A percentile compares a stretch with the other conserved stretches of the same genome.
Evolutionary conservation across 1,139 yeast species (phyloP).

Genomic region (Pichia sp.): DNA sequence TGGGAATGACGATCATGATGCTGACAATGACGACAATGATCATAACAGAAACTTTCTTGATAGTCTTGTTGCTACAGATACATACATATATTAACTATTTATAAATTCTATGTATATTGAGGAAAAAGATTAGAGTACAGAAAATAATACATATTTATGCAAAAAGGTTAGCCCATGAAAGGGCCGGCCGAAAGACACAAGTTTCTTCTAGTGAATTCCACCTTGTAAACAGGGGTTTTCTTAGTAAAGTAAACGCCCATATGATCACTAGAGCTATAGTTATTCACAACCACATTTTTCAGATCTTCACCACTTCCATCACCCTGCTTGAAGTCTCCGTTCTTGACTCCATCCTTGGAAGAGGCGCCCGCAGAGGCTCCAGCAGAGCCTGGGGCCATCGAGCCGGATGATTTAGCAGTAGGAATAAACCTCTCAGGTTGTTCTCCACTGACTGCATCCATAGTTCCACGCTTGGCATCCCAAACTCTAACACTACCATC

Average conservation of each 20-base stretch:
- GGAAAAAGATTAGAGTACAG: not conserved
- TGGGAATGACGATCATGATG: not conserved
- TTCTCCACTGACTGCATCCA: slow-evolving; percentile 44
- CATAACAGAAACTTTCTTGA: not conserved
- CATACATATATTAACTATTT: not conserved
- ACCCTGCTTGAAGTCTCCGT: slow-evolving; percentile 21
- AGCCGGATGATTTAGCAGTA: slow-evolving; percentile 24
- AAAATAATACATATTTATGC: not conserved
- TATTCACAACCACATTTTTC: slow-evolving; percentile 10
- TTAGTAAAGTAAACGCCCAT: slow-evolving; percentile 93
- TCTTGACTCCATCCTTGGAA: not conserved
- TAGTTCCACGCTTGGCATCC: slow-evolving; percentile 86
- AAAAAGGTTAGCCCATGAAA: slow-evolving; percentile 36
- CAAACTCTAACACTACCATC: slow-evolving; percentile 93
- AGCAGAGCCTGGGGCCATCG: slow-evolving; percentile 12
- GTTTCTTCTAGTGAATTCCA: slow-evolving; percentile 86
- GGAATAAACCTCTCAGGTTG: slow-evolving; percentile 67
- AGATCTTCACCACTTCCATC: slow-evolving; percentile 25
- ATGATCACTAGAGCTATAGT: slow-evolving; percentile 49
- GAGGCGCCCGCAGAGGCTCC: slow-evolving; percentile 6
- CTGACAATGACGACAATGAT: too few relatives aligned
- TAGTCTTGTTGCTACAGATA: not conserved
- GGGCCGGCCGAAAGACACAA: slow-evolving; percentile 93
- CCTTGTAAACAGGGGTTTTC: slow-evolving; percentile 89
- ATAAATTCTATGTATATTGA: not conserved